These are phyloP conservation scores for Sindora glabra DNA, from an alignment of 306 rosid species.

Conservation along the genomic window DNA sequence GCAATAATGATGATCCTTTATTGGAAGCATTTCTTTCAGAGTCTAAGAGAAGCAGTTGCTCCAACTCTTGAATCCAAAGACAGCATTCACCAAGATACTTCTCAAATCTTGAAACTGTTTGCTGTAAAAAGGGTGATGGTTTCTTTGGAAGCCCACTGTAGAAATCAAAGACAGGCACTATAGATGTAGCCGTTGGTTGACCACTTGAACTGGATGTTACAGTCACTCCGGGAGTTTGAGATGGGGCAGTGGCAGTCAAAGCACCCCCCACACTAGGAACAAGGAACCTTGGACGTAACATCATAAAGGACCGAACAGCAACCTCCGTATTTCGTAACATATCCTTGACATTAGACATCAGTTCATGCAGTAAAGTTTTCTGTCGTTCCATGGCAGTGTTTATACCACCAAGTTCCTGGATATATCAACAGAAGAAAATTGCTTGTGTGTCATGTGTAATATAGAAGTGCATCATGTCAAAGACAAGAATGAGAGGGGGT, in stretches of 20 bases:
- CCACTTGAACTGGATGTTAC: slow-evolving; percentile 33
- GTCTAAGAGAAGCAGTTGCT: slow-evolving; percentile 72
- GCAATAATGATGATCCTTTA: slow-evolving; percentile 57
- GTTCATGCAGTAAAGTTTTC: slow-evolving; percentile 58
- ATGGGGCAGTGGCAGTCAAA: slow-evolving; percentile 60
- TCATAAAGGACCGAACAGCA: slow-evolving; percentile 93
- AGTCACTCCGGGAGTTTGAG: slow-evolving; percentile 56
- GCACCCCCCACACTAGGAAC: slow-evolving; percentile 64
- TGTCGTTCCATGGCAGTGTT: slow-evolving; percentile 80
- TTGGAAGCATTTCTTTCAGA: slow-evolving; percentile 51
- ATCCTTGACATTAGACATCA: slow-evolving; percentile 69
- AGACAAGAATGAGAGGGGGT: too few relatives aligned
- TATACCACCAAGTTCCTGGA: slow-evolving; percentile 98
- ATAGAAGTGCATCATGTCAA: too few relatives aligned
- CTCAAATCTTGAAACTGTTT: slow-evolving; percentile 84
- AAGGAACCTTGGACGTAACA: slow-evolving; percentile 76
- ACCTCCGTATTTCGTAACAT: slow-evolving; percentile 86
- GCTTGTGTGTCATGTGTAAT: too few relatives aligned
- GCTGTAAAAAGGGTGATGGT: slow-evolving; percentile 86
- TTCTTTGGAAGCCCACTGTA: slow-evolving; percentile 89
- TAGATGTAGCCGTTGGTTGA: slow-evolving; percentile 54
- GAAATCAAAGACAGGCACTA: slow-evolving; percentile 87
- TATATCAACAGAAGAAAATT: slow-evolving; percentile 14
- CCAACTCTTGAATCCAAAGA: slow-evolving; percentile 92
- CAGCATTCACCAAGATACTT: slow-evolving; percentile 74